These are phyloP conservation scores for Lachancea quebecensis DNA, from an alignment of 805 yeast species.

Conservation along the genomic window DNA sequence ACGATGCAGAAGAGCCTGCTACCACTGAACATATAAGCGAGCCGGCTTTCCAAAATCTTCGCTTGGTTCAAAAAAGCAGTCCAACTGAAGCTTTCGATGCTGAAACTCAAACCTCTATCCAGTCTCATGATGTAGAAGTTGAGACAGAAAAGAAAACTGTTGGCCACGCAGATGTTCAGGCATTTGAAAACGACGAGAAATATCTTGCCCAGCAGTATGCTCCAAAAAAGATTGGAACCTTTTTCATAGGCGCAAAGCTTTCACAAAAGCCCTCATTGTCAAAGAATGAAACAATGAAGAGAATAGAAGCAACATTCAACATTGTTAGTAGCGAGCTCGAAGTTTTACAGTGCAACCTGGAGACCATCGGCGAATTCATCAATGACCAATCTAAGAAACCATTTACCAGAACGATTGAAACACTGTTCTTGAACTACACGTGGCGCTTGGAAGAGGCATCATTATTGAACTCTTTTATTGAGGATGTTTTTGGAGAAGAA, in stretches of 20 bases:
- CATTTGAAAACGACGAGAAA: constrained; percentile 32
- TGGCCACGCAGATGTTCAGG: constrained; percentile 13
- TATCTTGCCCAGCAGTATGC: constrained; percentile 23
- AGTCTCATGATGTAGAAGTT: constrained; percentile 5
- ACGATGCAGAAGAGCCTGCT: not conserved
- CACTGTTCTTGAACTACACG: constrained; percentile 27
- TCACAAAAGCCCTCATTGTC: constrained; percentile 9
- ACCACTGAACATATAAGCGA: not conserved
- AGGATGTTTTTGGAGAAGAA: not conserved
- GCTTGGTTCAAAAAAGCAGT: not conserved
- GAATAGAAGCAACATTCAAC: constrained; percentile 24
- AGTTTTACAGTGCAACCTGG: constrained; percentile 28
- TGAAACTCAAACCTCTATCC: constrained; percentile 1
- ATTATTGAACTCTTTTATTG: not conserved
- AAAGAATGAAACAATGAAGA: constrained; percentile 10
- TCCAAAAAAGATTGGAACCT: constrained; percentile 17
- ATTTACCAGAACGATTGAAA: constrained; percentile 23
- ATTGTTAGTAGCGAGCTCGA: constrained; percentile 30
- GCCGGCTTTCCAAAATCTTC: too few relatives aligned
- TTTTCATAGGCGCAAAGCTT: constrained; percentile 19
- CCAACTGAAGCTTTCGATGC: not conserved
- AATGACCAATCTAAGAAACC: constrained; percentile 28
- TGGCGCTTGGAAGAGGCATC: constrained; percentile 35
- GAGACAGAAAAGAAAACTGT: constrained; percentile 18
- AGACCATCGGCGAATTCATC: constrained; percentile 25